These are phyloP conservation scores for Candida saitoana DNA, from an alignment of 805 yeast genomes.

Conservation along the genomic window DNA sequence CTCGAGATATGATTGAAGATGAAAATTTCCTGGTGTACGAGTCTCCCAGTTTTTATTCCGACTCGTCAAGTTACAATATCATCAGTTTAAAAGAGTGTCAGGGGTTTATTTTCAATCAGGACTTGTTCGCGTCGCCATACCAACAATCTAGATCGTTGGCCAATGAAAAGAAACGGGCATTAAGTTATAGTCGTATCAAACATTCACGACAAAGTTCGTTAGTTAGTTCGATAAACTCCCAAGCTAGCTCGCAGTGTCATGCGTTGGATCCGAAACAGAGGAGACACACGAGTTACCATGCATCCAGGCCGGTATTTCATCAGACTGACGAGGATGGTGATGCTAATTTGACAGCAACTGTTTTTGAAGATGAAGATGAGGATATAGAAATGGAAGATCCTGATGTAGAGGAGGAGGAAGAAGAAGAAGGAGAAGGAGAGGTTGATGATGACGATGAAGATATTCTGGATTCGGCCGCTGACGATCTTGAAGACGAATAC, in stretches of 20 bases:
- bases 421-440: slow-evolving; percentile 8
- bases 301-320: slow-evolving; percentile 22
- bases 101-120: slow-evolving; percentile 76
- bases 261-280: slow-evolving; percentile 13
- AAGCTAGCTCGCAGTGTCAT: slow-evolving; percentile 1
- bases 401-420: slow-evolving; percentile 4
- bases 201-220: slow-evolving; percentile 9
- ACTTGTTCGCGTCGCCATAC: slow-evolving; percentile 66
- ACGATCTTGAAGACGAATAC: slow-evolving; percentile 8
- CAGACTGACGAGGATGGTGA: too few relatives aligned
- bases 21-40: slow-evolving; percentile 57
- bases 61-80: slow-evolving; percentile 22
- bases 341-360: slow-evolving; percentile 3
- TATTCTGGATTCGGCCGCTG: slow-evolving; percentile 10
- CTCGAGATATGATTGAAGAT: slow-evolving; percentile 52
- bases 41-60: slow-evolving; percentile 29
- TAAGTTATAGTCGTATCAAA: slow-evolving; percentile 14
- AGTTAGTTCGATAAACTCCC: slow-evolving; percentile 2
- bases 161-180: slow-evolving; percentile 28
- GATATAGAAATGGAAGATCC: slow-evolving; percentile 4
- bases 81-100: slow-evolving; percentile 59
- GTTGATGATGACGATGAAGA: slow-evolving; percentile 16
- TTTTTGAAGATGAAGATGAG: slow-evolving; percentile 15
- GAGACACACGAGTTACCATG: slow-evolving; percentile 29
- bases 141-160: slow-evolving; percentile 48